These are phyloP conservation scores for Vaccinium myrtillus DNA, from an alignment of 148 eudicot species.

Conservation along the genomic window DNA sequence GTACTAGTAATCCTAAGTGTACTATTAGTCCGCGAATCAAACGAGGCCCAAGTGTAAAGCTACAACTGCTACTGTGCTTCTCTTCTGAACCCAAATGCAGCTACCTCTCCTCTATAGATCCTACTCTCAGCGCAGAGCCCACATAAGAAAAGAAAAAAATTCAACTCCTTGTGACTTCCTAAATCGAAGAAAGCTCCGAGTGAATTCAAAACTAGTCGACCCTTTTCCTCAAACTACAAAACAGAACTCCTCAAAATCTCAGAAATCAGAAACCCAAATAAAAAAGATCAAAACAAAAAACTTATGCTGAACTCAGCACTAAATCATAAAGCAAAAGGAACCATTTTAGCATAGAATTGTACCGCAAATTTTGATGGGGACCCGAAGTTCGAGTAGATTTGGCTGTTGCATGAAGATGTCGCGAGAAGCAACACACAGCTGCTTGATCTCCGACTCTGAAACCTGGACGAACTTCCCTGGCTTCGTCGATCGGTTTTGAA, in stretches of 20 bases:
- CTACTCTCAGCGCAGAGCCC: not conserved
- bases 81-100: slow-evolving; percentile 13
- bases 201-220: not conserved
- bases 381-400: slow-evolving; percentile 85
- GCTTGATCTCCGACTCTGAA: slow-evolving; percentile 87
- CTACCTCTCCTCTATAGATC: not conserved
- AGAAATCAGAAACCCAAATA: not conserved
- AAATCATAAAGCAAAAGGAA: not conserved
- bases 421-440: slow-evolving; percentile 76
- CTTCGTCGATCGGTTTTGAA: slow-evolving; percentile 75
- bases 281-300: not conserved
- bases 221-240: not conserved
- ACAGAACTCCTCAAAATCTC: not conserved
- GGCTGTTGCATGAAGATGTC: slow-evolving; percentile 78
- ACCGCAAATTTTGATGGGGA: slow-evolving; percentile 96
- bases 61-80: not conserved
- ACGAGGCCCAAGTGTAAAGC: not conserved
- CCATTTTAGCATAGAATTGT: not conserved
- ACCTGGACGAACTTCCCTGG: slow-evolving; percentile 89
- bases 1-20: too few species aligned
- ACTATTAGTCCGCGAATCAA: too few species aligned
- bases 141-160: not conserved
- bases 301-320: not conserved
- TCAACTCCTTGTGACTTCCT: not conserved
- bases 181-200: not conserved